phyloP scores from a whole-genome alignment of 2,329 filamentous ascomycete species.

The Arachnomyces sp. region DNA sequence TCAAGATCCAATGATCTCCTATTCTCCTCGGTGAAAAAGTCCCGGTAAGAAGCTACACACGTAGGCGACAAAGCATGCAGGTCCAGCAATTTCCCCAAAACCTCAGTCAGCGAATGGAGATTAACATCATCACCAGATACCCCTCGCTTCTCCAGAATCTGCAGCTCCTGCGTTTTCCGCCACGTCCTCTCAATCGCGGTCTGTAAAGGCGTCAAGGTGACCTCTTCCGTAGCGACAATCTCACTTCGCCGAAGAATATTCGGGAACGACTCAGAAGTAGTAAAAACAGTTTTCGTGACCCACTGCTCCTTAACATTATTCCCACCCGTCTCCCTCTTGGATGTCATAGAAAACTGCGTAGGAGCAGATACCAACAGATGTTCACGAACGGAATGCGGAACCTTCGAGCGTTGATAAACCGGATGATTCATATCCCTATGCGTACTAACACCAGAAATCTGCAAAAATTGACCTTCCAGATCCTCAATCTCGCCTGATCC shows the following conservation, averaged over 20 bases:
- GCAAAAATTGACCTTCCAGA: constrained; percentile 82
- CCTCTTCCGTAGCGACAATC: constrained; percentile 61
- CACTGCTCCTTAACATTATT: constrained; percentile 62
- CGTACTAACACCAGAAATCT: constrained; percentile 71
- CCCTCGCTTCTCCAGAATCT: constrained; percentile 65
- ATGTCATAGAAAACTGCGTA: constrained; percentile 69
- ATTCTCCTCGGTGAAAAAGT: constrained; percentile 54
- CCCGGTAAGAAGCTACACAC: constrained; percentile 70
- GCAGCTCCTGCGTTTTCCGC: constrained; percentile 82
- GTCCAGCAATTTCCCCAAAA: constrained; percentile 69
- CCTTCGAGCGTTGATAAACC: constrained; percentile 80
- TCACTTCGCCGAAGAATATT: constrained; percentile 85
- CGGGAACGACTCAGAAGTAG: constrained; percentile 77
- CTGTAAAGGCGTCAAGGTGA: constrained; percentile 66
- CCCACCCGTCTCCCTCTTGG: constrained; percentile 61
- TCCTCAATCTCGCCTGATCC: constrained; percentile 64
- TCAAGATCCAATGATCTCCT: constrained; percentile 31
- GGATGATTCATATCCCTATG: constrained; percentile 76
- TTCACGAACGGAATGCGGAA: constrained; percentile 76
- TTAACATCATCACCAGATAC: constrained; percentile 64
- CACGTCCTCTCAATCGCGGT: constrained; percentile 87
- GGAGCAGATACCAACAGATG: constrained; percentile 74
- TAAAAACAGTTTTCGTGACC: constrained; percentile 78
- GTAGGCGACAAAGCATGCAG: constrained; percentile 65
- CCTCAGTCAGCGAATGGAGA: constrained; percentile 63